These are phyloP conservation scores for Chrysophaeum taylorii DNA, from an alignment of 352 stramenopile species.

Conservation along the genomic window DNA sequence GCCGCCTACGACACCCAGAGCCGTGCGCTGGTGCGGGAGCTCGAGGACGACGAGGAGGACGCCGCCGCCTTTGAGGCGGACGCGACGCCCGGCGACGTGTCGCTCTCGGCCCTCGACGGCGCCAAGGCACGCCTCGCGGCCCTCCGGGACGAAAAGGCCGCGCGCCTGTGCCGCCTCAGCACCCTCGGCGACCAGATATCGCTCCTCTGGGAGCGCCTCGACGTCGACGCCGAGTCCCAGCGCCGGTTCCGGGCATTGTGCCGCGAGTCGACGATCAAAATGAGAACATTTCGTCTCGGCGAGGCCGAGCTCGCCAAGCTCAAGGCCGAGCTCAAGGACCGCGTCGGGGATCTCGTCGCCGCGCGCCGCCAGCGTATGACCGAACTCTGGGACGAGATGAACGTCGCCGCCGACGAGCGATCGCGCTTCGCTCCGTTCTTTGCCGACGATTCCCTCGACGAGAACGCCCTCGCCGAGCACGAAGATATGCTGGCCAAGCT, in stretches of 20 bases:
- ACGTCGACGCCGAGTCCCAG: not conserved
- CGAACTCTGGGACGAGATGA: slow-evolving; percentile 10
- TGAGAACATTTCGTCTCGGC: not conserved
- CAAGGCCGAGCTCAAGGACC: not conserved
- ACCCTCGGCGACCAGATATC: not conserved
- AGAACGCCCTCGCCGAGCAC: not conserved
- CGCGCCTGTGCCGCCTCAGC: not conserved
- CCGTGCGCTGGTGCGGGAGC: not conserved
- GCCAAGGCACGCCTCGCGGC: not conserved
- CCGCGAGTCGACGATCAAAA: not conserved
- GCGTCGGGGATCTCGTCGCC: not conserved
- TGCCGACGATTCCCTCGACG: not conserved
- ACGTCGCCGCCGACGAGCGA: not conserved
- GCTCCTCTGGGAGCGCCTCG: not conserved
- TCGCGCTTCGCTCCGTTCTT: not conserved
- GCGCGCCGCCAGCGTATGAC: not conserved
- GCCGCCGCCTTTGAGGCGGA: not conserved
- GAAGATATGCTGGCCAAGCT: not conserved
- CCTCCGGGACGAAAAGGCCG: not conserved
- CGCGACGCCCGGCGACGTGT: too few species aligned
- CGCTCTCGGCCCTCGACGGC: too few species aligned
- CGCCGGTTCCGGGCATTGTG: not conserved
- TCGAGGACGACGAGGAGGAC: not conserved
- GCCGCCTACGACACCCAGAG: not conserved
- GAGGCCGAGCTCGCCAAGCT: not conserved